Percentiles rank a stretch among this genome's conserved stretches.
Evolutionary conservation across 202 grass and related monocot species (phyloP).

Genomic region (Sporobolus alterniflorus): DNA sequence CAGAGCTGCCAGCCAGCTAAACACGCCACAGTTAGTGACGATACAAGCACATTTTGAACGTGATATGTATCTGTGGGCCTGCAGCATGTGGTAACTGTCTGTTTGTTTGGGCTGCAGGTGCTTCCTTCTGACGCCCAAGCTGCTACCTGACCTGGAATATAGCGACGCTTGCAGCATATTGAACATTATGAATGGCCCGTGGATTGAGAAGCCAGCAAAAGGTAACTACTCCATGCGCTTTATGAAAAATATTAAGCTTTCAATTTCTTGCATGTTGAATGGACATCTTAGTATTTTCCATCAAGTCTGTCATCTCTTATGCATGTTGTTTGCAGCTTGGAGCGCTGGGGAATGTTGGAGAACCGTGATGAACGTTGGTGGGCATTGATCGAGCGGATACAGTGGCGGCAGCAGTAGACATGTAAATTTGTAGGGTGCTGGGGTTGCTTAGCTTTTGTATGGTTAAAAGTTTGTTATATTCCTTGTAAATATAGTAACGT

Average conservation of each 20-base stretch:
- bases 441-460: neutral
- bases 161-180: conserved; percentile 92
- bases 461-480: neutral
- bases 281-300: conserved; percentile 6
- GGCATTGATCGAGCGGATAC: neutral
- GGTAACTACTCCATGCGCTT: conserved; percentile 38
- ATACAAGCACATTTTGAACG: neutral
- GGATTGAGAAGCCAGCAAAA: conserved; percentile 85
- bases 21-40: conserved; percentile 85
- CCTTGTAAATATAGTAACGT: conserved; percentile 19
- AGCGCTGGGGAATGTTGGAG: conserved; percentile 68
- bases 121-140: conserved; percentile 94
- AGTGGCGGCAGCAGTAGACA: neutral
- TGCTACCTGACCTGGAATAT: conserved; percentile 92
- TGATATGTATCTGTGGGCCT: neutral
- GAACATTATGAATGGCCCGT: conserved; percentile 97
- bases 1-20: conserved; percentile 88
- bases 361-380: conserved; percentile 40
- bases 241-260: neutral
- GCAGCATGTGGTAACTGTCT: neutral
- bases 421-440: neutral
- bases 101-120: conserved; percentile 55
- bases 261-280: conserved; percentile 6
- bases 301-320: neutral
- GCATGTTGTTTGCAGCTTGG: conserved; percentile 58